Percentiles rank a stretch among this genome's conserved stretches.
Conservation (phyloP, 73 alveolate genomes). For the Paramecium sexaurelia region DNA sequence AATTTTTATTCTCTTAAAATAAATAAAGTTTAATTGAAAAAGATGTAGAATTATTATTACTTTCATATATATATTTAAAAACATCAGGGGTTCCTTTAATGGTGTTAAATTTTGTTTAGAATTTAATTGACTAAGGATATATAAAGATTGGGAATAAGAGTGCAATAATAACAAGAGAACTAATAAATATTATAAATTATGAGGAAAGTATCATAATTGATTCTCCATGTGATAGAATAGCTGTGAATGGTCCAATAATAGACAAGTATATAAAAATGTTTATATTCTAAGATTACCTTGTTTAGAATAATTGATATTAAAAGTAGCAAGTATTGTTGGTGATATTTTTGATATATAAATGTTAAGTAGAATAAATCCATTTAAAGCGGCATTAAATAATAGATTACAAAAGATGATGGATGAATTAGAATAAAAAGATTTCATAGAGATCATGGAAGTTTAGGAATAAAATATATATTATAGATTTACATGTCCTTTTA, state of each 20-base stretch:
- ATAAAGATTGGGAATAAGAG: constrained; percentile 46
- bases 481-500: constrained; percentile 58
- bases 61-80: constrained; percentile 18
- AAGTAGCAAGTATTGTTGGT: constrained; percentile 59
- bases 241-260: constrained; percentile 59
- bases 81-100: constrained; percentile 17
- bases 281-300: constrained; percentile 9
- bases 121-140: neutral
- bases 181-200: constrained; percentile 6
- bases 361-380: constrained; percentile 57
- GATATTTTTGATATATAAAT: constrained; percentile 67
- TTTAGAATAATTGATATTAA: constrained; percentile 42
- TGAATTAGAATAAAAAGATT: constrained; percentile 29
- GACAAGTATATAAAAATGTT: constrained; percentile 13
- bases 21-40: neutral
- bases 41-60: constrained; percentile 9
- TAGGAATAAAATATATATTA: constrained; percentile 58
- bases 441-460: constrained; percentile 55
- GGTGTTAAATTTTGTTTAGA: neutral
- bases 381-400: constrained; percentile 30
- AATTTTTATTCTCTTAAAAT: constrained; percentile 42
- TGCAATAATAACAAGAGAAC: constrained; percentile 47
- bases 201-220: constrained; percentile 54
- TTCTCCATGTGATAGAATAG: constrained; percentile 52
- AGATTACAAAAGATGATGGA: constrained; percentile 32